Evolutionary conservation across 2,329 filamentous ascomycete species (phyloP), one percentile per base, ranked within the genome.

Genomic region (Phaeoacremonium minimum): DNA sequence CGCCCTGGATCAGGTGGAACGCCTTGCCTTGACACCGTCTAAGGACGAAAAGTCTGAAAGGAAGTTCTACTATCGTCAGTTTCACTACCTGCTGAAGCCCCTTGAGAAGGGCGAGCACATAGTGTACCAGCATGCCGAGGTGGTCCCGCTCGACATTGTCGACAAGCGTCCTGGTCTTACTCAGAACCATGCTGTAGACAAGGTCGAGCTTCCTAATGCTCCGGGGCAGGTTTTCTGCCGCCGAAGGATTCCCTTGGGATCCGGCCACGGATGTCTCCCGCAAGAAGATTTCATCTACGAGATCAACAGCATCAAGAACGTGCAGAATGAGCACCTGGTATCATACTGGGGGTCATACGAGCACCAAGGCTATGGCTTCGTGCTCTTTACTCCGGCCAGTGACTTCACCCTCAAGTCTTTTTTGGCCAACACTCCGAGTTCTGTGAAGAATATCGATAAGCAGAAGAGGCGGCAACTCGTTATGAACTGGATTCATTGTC

Each of bases 401-500:
- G 83, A 87, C 44, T 77, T 75, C 46, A 85, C 67, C 13, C 69
- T 89, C 26, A 80, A 77, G 48, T 75, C 78, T 1, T 83, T 87
- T 55, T 69, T 88, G 41, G 69, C 78, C 13, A 77, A 75, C 35
- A 75, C 75, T 5, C 80, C 83, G 3, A 63, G 71, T 15, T 72
- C 75, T 15, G 72, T 83, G 54, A 81, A 83, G 48, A 74, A 71
- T 35, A 55, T 87, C 9, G 49, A 74, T 4, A 84, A 85, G 51
- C 64, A 68, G 34, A 70, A 75, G 28, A 69, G 82, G 17, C 70
- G 80, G 20, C 63, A 67, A 31, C 61, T 83, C 13, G 55, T 87
- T 5, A 66, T 87, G 52, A 81, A 85, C 54, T 89, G 85, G 85
- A 75, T 88, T 49, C 78, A 85, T 50, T 89, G 85, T 53, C 68